phyloP scores from a whole-genome alignment of 495 filamentous ascomycete species.

The Hypoxylon crocopeplum region DNA sequence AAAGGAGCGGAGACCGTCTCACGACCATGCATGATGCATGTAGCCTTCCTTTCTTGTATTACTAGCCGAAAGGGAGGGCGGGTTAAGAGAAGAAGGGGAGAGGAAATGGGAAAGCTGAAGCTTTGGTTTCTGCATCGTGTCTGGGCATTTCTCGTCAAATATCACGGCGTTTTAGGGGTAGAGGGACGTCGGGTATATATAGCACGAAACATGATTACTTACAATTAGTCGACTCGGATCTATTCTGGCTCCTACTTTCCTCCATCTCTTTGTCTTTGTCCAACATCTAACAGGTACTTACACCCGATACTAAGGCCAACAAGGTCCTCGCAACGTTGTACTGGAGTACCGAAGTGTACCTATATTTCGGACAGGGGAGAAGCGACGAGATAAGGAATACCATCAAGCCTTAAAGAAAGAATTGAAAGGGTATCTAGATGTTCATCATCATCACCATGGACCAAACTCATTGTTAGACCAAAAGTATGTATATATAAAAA shows the following conservation, averaged over 20 bases:
- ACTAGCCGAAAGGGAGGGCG: background rate
- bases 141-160: slow-evolving; percentile 11
- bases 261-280: too few relatives aligned
- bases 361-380: too few relatives aligned
- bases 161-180: slow-evolving; percentile 13
- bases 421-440: too few relatives aligned
- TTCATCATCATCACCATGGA: too few relatives aligned
- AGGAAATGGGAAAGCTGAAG: background rate
- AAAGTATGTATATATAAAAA: background rate
- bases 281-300: too few relatives aligned
- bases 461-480: too few relatives aligned
- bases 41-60: slow-evolving; percentile 3
- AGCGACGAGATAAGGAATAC: too few relatives aligned
- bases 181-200: slow-evolving; percentile 11
- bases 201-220: background rate
- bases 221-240: background rate
- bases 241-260: too few relatives aligned
- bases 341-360: too few relatives aligned
- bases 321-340: too few relatives aligned
- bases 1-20: background rate
- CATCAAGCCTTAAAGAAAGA: too few relatives aligned
- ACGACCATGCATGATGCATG: background rate
- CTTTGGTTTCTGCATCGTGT: slow-evolving; percentile 10
- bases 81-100: background rate
- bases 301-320: too few relatives aligned